phyloP scores from a whole-genome alignment of 2,329 filamentous ascomycete species.

The Trichophaea hybrida region DNA sequence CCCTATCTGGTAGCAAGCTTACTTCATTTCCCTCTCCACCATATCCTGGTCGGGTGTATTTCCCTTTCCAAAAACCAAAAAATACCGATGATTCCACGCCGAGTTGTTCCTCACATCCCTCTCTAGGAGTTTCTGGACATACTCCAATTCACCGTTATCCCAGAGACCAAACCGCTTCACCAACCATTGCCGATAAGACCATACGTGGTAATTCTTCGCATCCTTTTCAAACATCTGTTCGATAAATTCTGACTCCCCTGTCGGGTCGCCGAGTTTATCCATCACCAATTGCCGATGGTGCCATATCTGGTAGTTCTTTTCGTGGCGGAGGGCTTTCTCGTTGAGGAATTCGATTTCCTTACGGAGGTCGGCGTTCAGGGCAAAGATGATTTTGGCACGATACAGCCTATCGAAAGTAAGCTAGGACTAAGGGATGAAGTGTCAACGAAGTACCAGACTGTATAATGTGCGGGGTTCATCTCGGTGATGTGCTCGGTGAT shows the following conservation, averaged over 20 bases:
- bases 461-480: conserved; percentile 95
- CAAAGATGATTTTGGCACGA: conserved; percentile 62
- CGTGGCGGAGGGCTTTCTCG: conserved; percentile 60
- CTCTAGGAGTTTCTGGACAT: conserved; percentile 57
- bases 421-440: conserved; percentile 29
- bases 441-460: conserved; percentile 51
- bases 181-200: conserved; percentile 72
- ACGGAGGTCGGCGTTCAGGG: conserved; percentile 34
- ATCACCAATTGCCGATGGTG: conserved; percentile 54
- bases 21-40: conserved; percentile 60
- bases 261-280: conserved; percentile 38
- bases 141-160: conserved; percentile 48
- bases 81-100: conserved; percentile 95
- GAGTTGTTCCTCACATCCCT: conserved; percentile 88
- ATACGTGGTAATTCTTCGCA: conserved; percentile 96
- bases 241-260: conserved; percentile 64
- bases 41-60: conserved; percentile 43
- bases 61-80: conserved; percentile 52
- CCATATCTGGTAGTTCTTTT: conserved; percentile 99
- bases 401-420: conserved; percentile 47
- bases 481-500: conserved; percentile 81
- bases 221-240: conserved; percentile 68
- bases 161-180: conserved; percentile 48
- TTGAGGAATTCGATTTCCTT: conserved; percentile 80
- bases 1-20: conserved; percentile 28